Conservation (phyloP, 257 asterid genomes). For the Nicotiana tomentosiformis region DNA sequence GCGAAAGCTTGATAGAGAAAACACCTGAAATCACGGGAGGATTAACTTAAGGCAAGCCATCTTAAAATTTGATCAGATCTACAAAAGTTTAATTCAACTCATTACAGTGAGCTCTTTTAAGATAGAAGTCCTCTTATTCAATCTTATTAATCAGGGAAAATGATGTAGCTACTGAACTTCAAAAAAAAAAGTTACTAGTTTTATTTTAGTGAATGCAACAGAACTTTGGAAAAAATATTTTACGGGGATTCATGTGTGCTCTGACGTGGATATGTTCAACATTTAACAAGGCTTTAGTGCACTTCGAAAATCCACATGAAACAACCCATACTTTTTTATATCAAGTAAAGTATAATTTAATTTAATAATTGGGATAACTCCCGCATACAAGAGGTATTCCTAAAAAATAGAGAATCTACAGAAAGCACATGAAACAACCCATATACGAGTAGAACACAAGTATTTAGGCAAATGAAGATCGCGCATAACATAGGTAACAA, state of each 20-base stretch:
- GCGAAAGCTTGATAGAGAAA: constrained; percentile 73
- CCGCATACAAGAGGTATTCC: no score
- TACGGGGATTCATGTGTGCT: not conserved
- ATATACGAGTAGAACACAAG: not conserved
- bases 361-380: no score
- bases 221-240: not conserved
- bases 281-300: not conserved
- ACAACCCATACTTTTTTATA: not conserved
- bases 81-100: not conserved
- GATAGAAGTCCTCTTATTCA: not conserved
- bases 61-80: not conserved
- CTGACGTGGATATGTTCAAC: not conserved
- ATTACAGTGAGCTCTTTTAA: not conserved
- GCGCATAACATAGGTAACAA: not conserved
- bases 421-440: not conserved
- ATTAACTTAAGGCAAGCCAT: not conserved
- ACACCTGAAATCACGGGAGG: constrained; percentile 38
- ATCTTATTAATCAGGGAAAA: not conserved
- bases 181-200: not conserved
- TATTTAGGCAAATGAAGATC: not conserved
- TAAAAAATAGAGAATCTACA: no score
- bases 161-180: not conserved
- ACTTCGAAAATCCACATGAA: not conserved
- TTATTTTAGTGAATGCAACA: not conserved
- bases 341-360: no score